phyloP scores from a whole-genome alignment of 768 basidiomycete genomes.

The Xerocomellus intermedius region DNA sequence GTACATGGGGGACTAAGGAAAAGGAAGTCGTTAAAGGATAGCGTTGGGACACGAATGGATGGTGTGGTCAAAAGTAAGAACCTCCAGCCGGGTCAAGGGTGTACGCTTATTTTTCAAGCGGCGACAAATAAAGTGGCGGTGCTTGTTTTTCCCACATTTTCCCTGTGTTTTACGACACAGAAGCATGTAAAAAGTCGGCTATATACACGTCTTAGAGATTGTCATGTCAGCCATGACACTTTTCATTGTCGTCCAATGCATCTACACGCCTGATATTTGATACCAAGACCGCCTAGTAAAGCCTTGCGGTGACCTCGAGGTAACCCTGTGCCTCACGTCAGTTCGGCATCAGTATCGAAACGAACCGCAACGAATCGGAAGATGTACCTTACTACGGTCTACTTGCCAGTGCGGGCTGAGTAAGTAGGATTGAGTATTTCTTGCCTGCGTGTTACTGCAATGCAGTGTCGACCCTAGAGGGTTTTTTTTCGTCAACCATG shows the following conservation, averaged over 20 bases:
- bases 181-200: background rate
- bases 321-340: background rate
- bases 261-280: background rate
- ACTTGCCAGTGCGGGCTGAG: too few relatives aligned
- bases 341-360: too few relatives aligned
- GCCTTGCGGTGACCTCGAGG: conserved; percentile 9
- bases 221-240: background rate
- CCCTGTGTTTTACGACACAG: conserved; percentile 8
- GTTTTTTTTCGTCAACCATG: conserved; percentile 7
- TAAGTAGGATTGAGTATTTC: too few relatives aligned
- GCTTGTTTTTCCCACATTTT: conserved; percentile 15
- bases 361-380: too few relatives aligned
- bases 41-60: conserved; percentile 34
- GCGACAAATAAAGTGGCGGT: conserved; percentile 32
- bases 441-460: background rate
- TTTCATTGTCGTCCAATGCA: background rate
- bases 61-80: conserved; percentile 36
- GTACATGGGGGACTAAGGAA: conserved; percentile 29
- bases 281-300: background rate
- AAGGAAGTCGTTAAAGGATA: conserved; percentile 31
- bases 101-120: conserved; percentile 38
- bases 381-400: background rate
- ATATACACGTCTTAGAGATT: background rate
- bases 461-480: background rate
- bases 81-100: conserved; percentile 37